Evolutionary conservation across 139 green algal genomes (phyloP).

Genomic region (Astrephomene gubernaculifera): DNA sequence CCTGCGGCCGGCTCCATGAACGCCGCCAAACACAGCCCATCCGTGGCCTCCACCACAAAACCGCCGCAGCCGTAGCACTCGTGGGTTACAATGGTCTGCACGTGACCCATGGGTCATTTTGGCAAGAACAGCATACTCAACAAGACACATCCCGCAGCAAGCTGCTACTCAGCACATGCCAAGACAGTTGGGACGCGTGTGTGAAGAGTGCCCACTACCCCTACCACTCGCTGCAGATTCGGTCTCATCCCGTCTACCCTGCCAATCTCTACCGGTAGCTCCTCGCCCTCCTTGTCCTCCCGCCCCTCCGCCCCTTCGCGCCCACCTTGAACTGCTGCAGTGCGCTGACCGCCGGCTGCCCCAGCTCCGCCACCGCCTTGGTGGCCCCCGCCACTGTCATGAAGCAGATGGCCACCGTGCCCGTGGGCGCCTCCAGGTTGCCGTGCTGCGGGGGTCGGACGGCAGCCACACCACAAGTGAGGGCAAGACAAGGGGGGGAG

Average conservation of each 20-base stretch:
- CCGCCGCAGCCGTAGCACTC: conserved; percentile 25
- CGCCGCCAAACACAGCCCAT: conserved; percentile 37
- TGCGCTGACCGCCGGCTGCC: conserved; percentile 17
- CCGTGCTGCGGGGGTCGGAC: background rate
- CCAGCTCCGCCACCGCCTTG: conserved; percentile 37
- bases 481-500: background rate
- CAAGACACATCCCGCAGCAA: too few species aligned
- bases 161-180: too few species aligned
- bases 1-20: conserved; percentile 32
- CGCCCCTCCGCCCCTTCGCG: too few species aligned
- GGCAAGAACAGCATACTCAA: too few species aligned
- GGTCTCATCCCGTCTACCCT: too few species aligned
- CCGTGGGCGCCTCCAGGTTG: conserved; percentile 39
- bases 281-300: too few species aligned
- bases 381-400: conserved; percentile 34
- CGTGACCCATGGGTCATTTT: too few species aligned
- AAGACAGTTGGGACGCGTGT: too few species aligned
- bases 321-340: conserved; percentile 44
- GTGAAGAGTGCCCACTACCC: too few species aligned
- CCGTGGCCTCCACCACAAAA: conserved; percentile 39
- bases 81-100: conserved; percentile 11
- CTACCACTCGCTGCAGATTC: too few species aligned
- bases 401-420: conserved; percentile 32
- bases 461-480: too few species aligned
- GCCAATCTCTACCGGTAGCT: too few species aligned